Evolutionary conservation across 495 filamentous ascomycete genomes (phyloP), one percentile per base, ranked within the genome.

Genomic region (Aspergillus conjunctus): DNA sequence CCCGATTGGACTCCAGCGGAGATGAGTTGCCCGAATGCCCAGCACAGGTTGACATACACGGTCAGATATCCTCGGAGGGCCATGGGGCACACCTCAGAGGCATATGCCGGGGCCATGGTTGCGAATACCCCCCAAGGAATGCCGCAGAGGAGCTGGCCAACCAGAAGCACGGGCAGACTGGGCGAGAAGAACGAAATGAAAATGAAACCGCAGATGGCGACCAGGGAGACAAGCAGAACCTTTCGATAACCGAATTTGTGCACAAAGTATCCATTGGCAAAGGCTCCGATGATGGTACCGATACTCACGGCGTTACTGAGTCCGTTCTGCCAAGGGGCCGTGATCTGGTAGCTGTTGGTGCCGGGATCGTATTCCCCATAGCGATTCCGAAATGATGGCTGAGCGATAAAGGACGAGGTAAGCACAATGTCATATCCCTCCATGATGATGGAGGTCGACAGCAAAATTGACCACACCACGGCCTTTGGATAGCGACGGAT

Each of bases 381-480:
- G 20, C 68, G 73, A 1, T 65, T 32, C 33, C 65, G 66, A 55
- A 81, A 82, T 4, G 65, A 31, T n/a, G 72, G 73, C 39, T 74
- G 74, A 21, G 62, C 71, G 51, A 70, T 76, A 53, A 78, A 77
- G 22, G 74, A 74, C 43, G 66, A 66, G 58, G 82, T 73, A 9
- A 82, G 72, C 14, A 26, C 60, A 15, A 77, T 66, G 61, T 82
- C 79, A 63, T 81, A 83, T 9, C 81, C 81, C 60, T 83, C 79
- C 80, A 83, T 83, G 51, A 80, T 67, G 34, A 83, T 77, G 0
- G 71, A 63, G 50, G 74, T 61, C n/a, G 79, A 81, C 17, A 81
- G 64, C 8, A 78, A 44, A 45, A 79, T 63, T 0, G 76, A 79
- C 79, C 78, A 83, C 15, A 57, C 63, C 15, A 81, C 73, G 7